Conservation (phyloP, 2,329 filamentous ascomycete species). For the Alternaria ventricosa region DNA sequence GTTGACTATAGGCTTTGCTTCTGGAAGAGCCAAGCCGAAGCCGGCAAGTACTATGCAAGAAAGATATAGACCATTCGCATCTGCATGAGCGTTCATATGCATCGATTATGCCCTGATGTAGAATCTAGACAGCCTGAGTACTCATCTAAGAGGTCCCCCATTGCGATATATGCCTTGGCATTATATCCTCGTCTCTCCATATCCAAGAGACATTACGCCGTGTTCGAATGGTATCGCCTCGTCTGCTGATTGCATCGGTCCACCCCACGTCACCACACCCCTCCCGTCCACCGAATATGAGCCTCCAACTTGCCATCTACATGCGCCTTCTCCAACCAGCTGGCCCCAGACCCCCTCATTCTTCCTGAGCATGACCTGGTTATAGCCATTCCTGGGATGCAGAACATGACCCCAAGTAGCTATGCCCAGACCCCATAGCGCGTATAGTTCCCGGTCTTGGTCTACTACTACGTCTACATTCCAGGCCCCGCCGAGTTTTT, state of each 20-base stretch:
- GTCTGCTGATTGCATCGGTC: constrained; percentile 46
- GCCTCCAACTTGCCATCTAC: constrained; percentile 46
- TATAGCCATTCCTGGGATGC: constrained; percentile 45
- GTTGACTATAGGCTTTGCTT: background rate
- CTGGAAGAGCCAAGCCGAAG: background rate
- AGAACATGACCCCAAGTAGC: constrained; percentile 44
- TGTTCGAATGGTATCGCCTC: constrained; percentile 40
- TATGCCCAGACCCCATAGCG: constrained; percentile 65
- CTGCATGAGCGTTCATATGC: background rate
- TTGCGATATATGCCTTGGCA: no score
- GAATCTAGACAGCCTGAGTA: background rate
- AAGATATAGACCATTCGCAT: background rate
- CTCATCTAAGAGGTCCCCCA: background rate
- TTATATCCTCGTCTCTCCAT: constrained; percentile 11
- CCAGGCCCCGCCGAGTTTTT: constrained; percentile 65
- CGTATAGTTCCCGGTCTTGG: constrained; percentile 63
- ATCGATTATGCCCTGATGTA: background rate
- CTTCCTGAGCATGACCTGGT: constrained; percentile 44
- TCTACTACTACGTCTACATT: constrained; percentile 63
- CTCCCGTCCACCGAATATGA: constrained; percentile 42
- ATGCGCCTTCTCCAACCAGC: constrained; percentile 44
- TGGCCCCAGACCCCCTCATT: constrained; percentile 46
- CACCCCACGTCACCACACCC: constrained; percentile 44
- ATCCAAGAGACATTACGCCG: constrained; percentile 40
- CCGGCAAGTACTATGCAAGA: background rate